phyloP scores from a whole-genome alignment of 73 alveolate species.

The Symbiodinium pilosum region DNA sequence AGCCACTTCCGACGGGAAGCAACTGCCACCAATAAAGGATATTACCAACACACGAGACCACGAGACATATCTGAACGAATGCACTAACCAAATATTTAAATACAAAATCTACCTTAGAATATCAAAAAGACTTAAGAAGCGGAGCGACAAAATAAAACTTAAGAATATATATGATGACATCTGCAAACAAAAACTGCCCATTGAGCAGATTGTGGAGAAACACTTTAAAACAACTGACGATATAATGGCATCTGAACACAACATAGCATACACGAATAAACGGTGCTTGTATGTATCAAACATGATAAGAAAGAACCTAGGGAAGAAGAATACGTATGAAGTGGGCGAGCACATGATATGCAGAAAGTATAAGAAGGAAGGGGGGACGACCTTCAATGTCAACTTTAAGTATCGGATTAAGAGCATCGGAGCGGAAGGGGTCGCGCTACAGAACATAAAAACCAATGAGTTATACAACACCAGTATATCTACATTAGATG shows the following conservation, averaged over 20 bases:
- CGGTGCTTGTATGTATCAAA: not conserved
- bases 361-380: conserved; percentile 26
- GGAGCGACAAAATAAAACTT: conserved; percentile 14
- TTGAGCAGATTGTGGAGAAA: not conserved
- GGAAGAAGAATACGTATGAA: not conserved
- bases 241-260: conserved; percentile 36
- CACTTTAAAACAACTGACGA: conserved; percentile 20
- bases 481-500: not conserved
- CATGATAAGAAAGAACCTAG: conserved; percentile 18
- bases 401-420: not conserved
- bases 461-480: not conserved
- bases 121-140: not conserved
- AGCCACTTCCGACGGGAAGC: conserved; percentile 46
- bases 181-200: conserved; percentile 32
- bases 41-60: conserved; percentile 70
- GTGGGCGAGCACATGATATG: conserved; percentile 36
- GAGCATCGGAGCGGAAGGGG: not conserved
- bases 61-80: conserved; percentile 15
- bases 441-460: not conserved
- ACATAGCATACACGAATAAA: conserved; percentile 39
- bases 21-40: conserved; percentile 14
- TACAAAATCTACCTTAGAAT: not conserved
- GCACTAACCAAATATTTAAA: conserved; percentile 19
- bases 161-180: conserved; percentile 4
- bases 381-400: not conserved